Base-by-base conservation (phyloP, 116 monocot genomes). In the Dioscorea cayenensis region DNA sequence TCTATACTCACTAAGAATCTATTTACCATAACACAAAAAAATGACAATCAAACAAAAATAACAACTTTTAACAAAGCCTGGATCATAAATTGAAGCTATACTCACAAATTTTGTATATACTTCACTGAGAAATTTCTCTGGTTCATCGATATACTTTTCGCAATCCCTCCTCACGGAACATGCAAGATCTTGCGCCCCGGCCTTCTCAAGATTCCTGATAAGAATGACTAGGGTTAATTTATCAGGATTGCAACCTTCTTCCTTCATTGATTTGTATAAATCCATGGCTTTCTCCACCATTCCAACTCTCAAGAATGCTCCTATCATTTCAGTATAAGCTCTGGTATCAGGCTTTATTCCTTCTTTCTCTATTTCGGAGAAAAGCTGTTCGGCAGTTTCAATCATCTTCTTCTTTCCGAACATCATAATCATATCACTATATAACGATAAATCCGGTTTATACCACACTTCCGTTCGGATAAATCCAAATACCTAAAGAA, bases 391-490 rank as follows among this genome's bases (percentile, higher is more conserved):
- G 36, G 90, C 94, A 51, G 66, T 64, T 69, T 79, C 87, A 61
- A 87, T 84, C 28, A 81, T 66, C 73, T 83, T 83, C 60, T 94
- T 89, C 77, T 81, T 94, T 60, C 87, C 94, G 52, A 76, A 64
- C 94, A 90, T 77, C 37, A 81, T 83, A 58, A 94, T 94, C 94
- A 94, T 90, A 38, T 90, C 83, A 75, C 87, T 73, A 38, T 89
- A 90, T 5, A 90, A 66, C 49, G 82, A 83, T 76, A 76, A 68
- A 74, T 87, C 83, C 27, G 84, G 83, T 66, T 79, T 81, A 67
- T 85, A 94, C 76, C 81, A 85, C 25, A 79, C 85, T 67, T 94
- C 94, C 73, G 77, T 79, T 64, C 74, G 73, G 23, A 87, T 78
- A 71, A 80, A 87, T 36, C 67, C 78, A 72, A 94, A 94, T 18